Conservation (phyloP, 2,329 filamentous ascomycete species). For the Coleophoma crateriformis region DNA sequence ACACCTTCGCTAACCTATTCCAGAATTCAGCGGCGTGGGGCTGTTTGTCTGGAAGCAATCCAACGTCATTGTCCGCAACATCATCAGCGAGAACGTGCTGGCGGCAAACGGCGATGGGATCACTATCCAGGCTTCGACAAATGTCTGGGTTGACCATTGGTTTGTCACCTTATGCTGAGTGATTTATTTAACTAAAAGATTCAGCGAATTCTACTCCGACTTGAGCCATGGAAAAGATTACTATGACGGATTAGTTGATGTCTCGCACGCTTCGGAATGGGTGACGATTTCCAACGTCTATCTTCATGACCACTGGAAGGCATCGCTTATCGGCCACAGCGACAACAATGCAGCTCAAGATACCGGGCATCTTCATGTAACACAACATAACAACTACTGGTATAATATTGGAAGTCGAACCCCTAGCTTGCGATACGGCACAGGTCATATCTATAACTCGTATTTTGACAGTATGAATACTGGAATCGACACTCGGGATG, state of each 20-base stretch:
- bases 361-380: slow-evolving; percentile 20
- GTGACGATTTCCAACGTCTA: slow-evolving; percentile 37
- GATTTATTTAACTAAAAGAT: not conserved
- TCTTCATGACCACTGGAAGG: slow-evolving; percentile 35
- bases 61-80: slow-evolving; percentile 60
- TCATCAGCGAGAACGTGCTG: slow-evolving; percentile 51
- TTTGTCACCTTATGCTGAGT: not conserved
- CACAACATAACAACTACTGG: slow-evolving; percentile 20
- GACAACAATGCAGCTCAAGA: slow-evolving; percentile 21
- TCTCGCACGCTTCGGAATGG: slow-evolving; percentile 37
- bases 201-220: slow-evolving; percentile 29
- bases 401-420: slow-evolving; percentile 22
- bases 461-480: slow-evolving; percentile 39
- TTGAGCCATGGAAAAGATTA: slow-evolving; percentile 33
- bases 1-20: slow-evolving; percentile 15
- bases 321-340: slow-evolving; percentile 22
- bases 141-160: slow-evolving; percentile 64
- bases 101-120: slow-evolving; percentile 55
- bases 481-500: slow-evolving; percentile 51
- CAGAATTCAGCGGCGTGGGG: no score
- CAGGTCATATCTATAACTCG: slow-evolving; percentile 54
- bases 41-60: slow-evolving; percentile 40
- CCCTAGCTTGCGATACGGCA: slow-evolving; percentile 61
- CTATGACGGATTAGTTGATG: slow-evolving; percentile 37
- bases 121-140: slow-evolving; percentile 48